A percentile compares a stretch with the other conserved stretches of the same genome.
Evolutionary conservation across 768 basidiomycete genomes (phyloP).

Genomic region (Phylloporus sp.): DNA sequence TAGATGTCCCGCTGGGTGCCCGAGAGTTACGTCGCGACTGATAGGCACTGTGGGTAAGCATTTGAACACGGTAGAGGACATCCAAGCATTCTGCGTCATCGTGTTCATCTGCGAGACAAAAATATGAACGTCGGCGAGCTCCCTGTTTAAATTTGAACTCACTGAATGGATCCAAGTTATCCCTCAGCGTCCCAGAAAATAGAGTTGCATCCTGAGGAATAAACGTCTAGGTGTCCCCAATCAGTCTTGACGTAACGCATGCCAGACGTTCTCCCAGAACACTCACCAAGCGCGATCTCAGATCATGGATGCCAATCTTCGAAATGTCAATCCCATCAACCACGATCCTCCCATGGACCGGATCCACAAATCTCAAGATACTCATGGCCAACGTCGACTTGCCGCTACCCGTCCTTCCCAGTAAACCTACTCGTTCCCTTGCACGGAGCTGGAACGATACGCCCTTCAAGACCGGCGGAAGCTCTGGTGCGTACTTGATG

Average conservation of each 20-base stretch:
- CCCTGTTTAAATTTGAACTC: background rate
- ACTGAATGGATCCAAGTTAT: conserved; percentile 74
- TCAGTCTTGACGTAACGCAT: background rate
- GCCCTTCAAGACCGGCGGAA: conserved; percentile 74
- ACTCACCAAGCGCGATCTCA: conserved; percentile 69
- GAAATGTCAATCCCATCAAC: conserved; percentile 90
- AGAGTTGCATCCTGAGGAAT: conserved; percentile 75
- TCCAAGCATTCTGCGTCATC: conserved; percentile 77
- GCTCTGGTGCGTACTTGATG: conserved; percentile 79
- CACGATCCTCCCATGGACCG: conserved; percentile 66
- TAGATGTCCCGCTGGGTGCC: conserved; percentile 42
- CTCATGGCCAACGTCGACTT: conserved; percentile 87
- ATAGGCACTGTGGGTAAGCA: conserved; percentile 52
- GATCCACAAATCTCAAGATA: conserved; percentile 81
- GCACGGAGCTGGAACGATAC: conserved; percentile 71
- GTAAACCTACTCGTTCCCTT: conserved; percentile 70
- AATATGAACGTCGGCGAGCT: background rate
- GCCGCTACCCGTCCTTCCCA: conserved; percentile 81
- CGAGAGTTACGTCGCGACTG: conserved; percentile 51
- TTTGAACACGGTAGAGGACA: conserved; percentile 76
- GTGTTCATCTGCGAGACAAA: conserved; percentile 53
- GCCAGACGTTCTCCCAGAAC: conserved; percentile 2
- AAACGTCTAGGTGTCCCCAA: conserved; percentile 50
- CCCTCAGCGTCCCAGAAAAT: conserved; percentile 76
- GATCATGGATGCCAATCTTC: conserved; percentile 77